A percentile compares a stretch with the other conserved stretches of the same genome.
Conservation (phyloP, 2,329 filamentous ascomycete species). For the Parastagonospora nodorum region DNA sequence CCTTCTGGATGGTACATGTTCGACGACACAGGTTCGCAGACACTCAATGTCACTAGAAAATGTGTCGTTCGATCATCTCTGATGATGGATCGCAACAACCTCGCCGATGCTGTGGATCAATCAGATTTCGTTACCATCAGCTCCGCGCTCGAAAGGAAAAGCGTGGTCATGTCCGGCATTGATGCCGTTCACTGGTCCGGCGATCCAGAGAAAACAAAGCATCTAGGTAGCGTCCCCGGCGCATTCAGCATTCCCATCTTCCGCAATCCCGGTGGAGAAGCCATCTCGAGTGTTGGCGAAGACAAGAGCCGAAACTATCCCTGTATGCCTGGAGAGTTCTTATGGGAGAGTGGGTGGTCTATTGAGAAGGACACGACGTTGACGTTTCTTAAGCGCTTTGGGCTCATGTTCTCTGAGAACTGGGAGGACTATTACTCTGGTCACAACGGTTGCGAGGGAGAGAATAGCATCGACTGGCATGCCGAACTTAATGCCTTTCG, state of each 20-base stretch:
- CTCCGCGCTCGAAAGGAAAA: not conserved
- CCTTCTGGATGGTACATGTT: constrained; percentile 4
- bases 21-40: constrained; percentile 13
- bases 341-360: constrained; percentile 7
- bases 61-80: constrained; percentile 10
- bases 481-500: not conserved
- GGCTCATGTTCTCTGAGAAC: constrained; percentile 9
- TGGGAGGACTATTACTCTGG: constrained; percentile 12
- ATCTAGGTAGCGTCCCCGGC: constrained; percentile 1
- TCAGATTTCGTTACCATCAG: not conserved
- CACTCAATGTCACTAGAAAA: constrained; percentile 20
- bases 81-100: not conserved
- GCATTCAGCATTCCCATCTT: constrained; percentile 13
- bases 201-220: not conserved
- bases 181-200: not conserved
- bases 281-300: constrained; percentile 13
- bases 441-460: constrained; percentile 2
- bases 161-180: not conserved
- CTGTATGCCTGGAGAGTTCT: constrained; percentile 24
- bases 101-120: not conserved
- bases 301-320: constrained; percentile 14
- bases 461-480: constrained; percentile 1
- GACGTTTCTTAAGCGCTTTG: constrained; percentile 3
- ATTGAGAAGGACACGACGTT: constrained; percentile 5
- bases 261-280: constrained; percentile 14